Evolutionary conservation across 176 grass and related monocot genomes (phyloP).

Genomic region (Phyllostachys edulis): DNA sequence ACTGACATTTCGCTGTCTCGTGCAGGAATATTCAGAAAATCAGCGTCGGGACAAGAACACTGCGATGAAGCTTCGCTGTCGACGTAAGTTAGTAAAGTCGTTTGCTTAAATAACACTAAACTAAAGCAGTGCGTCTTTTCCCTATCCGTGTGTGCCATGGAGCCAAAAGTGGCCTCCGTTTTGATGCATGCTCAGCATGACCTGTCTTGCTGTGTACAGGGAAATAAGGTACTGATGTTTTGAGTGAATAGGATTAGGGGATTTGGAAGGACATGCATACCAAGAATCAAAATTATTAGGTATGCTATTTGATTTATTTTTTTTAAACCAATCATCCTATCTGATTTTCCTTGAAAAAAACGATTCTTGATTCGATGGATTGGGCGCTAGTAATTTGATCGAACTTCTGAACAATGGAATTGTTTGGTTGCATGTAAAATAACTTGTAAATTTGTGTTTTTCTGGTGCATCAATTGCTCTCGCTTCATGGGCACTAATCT

Average conservation of each 20-base stretch:
- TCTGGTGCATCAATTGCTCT: background rate
- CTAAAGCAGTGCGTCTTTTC: constrained; percentile 9
- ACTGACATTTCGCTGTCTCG: constrained; percentile 3
- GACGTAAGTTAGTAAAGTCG: background rate
- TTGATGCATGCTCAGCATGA: background rate
- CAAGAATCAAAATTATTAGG: background rate
- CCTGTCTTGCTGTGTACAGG: constrained; percentile 20
- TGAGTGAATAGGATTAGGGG: background rate
- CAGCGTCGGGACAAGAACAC: constrained; percentile 23
- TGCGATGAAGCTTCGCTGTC: constrained; percentile 47
- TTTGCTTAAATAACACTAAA: constrained; percentile 12
- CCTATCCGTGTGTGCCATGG: background rate
- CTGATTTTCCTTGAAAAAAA: background rate
- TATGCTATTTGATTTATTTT: background rate
- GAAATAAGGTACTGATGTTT: background rate
- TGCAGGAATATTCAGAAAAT: constrained; percentile 40
- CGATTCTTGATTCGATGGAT: background rate
- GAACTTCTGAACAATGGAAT: background rate
- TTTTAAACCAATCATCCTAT: background rate
- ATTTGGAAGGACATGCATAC: background rate
- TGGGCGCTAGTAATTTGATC: background rate
- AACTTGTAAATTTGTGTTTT: background rate
- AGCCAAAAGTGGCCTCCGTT: background rate
- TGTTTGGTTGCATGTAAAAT: background rate
- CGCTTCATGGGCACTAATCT: background rate